Base-by-base conservation (phyloP, 2,329 filamentous ascomycete species). In the Fusarium succisae region DNA sequence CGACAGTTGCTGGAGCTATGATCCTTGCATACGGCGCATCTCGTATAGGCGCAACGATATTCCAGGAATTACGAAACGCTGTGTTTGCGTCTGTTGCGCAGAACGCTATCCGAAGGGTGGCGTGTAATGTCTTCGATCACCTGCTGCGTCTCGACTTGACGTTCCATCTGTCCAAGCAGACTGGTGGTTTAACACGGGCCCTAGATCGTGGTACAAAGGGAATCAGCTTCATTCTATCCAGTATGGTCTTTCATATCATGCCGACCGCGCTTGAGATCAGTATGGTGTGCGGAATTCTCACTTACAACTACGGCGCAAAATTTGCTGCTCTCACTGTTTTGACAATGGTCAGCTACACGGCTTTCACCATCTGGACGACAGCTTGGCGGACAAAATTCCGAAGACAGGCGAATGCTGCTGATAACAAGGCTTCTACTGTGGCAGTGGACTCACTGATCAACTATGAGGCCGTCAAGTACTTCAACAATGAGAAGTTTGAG, bases 391-490 rank as follows among this genome's bases (percentile, higher is more conserved):
- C 97, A 7, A 97, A 97, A 82, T 99, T 99, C 82, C 90, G 97
- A 53, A 93, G 96, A 78, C 94, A 97, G 82, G 95, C 96, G 44
- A 99, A 99, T 81, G 94, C 95, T 11, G 97, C 96, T 1, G 97
- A 99, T 78, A 99, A 98, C 83, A 94, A 92, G 80, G 96, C 94
- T 1, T 97, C 96, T 2, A 98, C 96, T 0, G 94, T 98, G 13
- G 96, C 96, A 0, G 95, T 98, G 4, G 96, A 99, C 84, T 98
- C 95, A 2, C 86, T 99, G 57, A 98, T 99, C 86, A 99, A 99
- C 85, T 99, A 98, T 80, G 96, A 99, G 83, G 96, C 97, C 20
- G 96, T 99, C 80, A 99, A 99, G 84, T 98, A 98, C 85, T 99
- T 98, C 86, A 99, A 99, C 86, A 99, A 99, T 79, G 97, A 99